Conservation (phyloP, 169 alveolate species). For the Cryptosporidium bovis region DNA sequence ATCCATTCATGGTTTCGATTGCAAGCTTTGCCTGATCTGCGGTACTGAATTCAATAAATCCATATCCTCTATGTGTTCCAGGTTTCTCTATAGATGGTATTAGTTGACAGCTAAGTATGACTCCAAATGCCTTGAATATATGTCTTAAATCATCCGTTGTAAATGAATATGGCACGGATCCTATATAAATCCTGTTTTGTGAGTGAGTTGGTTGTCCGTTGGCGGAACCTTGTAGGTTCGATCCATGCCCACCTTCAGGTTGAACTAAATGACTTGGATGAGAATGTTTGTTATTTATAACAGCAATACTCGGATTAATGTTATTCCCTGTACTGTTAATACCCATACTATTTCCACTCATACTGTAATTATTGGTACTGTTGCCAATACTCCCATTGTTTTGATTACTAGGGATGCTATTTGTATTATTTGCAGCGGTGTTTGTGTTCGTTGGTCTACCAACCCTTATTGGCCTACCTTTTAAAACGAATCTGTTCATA, state of each 20-base stretch:
- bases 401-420: neutral
- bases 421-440: conserved; percentile 1
- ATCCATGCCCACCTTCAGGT: conserved; percentile 37
- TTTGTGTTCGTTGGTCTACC: conserved; percentile 78
- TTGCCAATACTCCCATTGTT: neutral
- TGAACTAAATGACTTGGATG: conserved; percentile 43
- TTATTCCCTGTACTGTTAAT: conserved; percentile 6
- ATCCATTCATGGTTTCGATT: conserved; percentile 83
- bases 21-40: conserved; percentile 82
- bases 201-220: conserved; percentile 49
- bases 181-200: conserved; percentile 79
- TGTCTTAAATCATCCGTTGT: conserved; percentile 79
- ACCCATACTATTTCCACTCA: conserved; percentile 25
- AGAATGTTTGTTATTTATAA: conserved; percentile 33
- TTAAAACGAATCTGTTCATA: conserved; percentile 79
- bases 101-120: conserved; percentile 78
- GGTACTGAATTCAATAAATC: conserved; percentile 82
- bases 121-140: conserved; percentile 79
- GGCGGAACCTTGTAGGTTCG: conserved; percentile 21
- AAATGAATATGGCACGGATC: conserved; percentile 80
- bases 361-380: neutral
- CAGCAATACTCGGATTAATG: conserved; percentile 66
- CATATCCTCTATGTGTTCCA: conserved; percentile 82
- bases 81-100: conserved; percentile 80
- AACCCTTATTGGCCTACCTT: conserved; percentile 80